Percentiles rank a stretch among this genome's conserved stretches.
These are phyloP conservation scores for Haematococcus lacustris DNA, from an alignment of 139 green algal species.

Conservation along the genomic window DNA sequence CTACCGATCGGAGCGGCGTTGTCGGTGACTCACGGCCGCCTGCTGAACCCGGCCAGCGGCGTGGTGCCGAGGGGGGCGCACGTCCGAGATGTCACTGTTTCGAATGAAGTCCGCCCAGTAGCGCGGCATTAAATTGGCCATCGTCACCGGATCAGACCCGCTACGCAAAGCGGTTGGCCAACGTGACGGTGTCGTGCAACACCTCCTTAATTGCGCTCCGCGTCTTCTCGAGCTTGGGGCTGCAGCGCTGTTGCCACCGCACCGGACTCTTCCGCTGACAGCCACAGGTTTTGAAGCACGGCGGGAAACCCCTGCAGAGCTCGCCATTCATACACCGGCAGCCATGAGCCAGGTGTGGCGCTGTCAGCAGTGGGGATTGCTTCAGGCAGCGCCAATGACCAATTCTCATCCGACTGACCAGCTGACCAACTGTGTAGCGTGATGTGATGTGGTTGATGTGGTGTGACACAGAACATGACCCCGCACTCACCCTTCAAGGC, in stretches of 20 bases:
- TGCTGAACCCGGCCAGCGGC: background rate
- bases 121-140: conserved; percentile 77
- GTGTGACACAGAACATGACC: no score
- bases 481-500: conserved; percentile 50
- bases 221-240: conserved; percentile 73
- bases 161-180: no score
- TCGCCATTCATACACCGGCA: no score
- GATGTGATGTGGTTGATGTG: background rate
- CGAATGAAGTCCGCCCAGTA: conserved; percentile 84
- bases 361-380: no score
- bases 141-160: conserved; percentile 51
- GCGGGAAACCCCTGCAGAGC: conserved; percentile 56
- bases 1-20: background rate
- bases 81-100: conserved; percentile 28
- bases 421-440: no score
- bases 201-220: conserved; percentile 51
- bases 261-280: conserved; percentile 64
- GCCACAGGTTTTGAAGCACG: conserved; percentile 69
- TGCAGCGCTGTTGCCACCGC: conserved; percentile 56
- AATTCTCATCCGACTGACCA: no score
- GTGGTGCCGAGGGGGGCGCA: conserved; percentile 20
- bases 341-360: no score
- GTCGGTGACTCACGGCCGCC: conserved; percentile 6
- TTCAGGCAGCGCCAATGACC: no score
- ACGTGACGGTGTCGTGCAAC: no score